A percentile compares a stretch with the other conserved stretches of the same genome.
Evolutionary conservation across 192 early-diverging fungal genomes (phyloP).

Genomic region (Coemansia sp.): DNA sequence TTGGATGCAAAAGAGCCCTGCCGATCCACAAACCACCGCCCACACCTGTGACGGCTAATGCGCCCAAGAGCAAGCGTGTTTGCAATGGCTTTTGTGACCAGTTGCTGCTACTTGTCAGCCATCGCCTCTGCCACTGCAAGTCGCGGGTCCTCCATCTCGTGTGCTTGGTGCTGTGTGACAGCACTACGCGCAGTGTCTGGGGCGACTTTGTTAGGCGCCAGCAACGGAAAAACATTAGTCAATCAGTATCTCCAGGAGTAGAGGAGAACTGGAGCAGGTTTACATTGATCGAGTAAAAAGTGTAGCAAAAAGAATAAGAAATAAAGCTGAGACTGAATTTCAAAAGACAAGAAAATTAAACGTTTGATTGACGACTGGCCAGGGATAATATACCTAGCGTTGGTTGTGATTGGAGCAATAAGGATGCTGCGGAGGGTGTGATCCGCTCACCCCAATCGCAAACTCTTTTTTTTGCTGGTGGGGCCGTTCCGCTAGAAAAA

Average conservation of each 20-base stretch:
- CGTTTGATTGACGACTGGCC: too few relatives aligned
- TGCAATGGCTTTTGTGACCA: background rate
- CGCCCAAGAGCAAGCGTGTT: background rate
- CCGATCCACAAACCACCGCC: background rate
- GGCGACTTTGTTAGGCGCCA: conserved; percentile 1
- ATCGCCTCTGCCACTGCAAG: conserved; percentile 3
- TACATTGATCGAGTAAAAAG: background rate
- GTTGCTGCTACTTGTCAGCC: background rate
- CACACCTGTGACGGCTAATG: background rate
- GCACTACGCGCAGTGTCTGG: background rate
- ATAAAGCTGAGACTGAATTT: background rate
- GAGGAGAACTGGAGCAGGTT: background rate
- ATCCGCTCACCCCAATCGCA: background rate
- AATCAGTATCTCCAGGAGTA: background rate
- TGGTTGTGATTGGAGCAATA: conserved; percentile 9
- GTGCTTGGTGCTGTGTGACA: background rate
- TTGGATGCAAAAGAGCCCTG: background rate
- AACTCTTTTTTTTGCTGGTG: background rate
- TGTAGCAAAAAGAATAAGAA: background rate
- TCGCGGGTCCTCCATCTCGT: background rate
- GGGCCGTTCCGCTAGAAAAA: background rate
- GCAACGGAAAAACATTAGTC: background rate
- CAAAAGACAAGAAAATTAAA: background rate
- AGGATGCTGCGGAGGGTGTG: background rate
- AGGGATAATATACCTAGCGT: background rate